These are phyloP conservation scores for Mycena crocata DNA, from an alignment of 768 basidiomycete genomes.

Conservation along the genomic window DNA sequence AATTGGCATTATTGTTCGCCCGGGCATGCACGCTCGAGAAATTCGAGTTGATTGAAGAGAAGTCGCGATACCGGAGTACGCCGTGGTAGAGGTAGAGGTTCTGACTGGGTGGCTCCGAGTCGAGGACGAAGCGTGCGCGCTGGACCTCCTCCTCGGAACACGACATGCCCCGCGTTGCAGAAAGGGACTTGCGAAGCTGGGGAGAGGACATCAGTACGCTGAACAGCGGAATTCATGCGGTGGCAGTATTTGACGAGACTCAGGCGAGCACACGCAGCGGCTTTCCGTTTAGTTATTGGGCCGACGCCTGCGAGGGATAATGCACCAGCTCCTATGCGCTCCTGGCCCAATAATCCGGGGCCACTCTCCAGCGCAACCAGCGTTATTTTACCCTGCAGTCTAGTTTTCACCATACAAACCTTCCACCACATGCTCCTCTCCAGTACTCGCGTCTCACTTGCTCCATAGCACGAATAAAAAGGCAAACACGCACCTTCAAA, in stretches of 20 bases:
- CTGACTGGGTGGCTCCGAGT: conserved; percentile 93
- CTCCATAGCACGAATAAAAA: not conserved
- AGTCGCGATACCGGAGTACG: conserved; percentile 72
- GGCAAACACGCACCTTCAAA: conserved; percentile 62
- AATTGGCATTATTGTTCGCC: conserved; percentile 15
- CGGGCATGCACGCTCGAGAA: conserved; percentile 27
- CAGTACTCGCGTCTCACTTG: too few relatives aligned
- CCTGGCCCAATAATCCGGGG: too few relatives aligned
- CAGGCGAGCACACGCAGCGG: too few relatives aligned
- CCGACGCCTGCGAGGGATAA: too few relatives aligned
- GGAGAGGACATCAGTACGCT: not conserved
- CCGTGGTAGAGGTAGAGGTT: conserved; percentile 94
- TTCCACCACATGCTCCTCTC: not conserved
- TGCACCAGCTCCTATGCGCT: too few relatives aligned
- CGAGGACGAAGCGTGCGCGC: conserved; percentile 86
- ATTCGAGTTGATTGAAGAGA: conserved; percentile 19
- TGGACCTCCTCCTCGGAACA: conserved; percentile 90
- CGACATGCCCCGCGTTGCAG: conserved; percentile 77
- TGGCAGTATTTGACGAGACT: too few relatives aligned
- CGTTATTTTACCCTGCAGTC: too few relatives aligned
- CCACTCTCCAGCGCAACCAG: too few relatives aligned
- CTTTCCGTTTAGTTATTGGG: too few relatives aligned
- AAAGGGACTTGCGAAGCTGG: conserved; percentile 74
- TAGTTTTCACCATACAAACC: too few relatives aligned
- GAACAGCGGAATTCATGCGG: too few relatives aligned